Base-by-base conservation (phyloP, 164 flowering plant species). In the Dillenia suffruticosa region DNA sequence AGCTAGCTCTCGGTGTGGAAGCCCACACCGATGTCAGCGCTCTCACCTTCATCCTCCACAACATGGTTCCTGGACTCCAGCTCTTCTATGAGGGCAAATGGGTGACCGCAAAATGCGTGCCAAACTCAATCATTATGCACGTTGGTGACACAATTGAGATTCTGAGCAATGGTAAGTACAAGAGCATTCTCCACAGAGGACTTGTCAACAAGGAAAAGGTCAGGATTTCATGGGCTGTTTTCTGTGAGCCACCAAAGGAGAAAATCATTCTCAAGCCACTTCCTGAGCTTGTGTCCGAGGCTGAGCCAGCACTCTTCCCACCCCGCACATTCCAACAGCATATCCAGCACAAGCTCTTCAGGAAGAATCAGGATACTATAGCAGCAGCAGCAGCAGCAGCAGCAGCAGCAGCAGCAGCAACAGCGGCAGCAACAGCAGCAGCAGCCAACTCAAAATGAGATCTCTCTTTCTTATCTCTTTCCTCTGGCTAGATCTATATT, bases 21-120 rank as follows among this genome's bases (percentile, higher is more conserved):
- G 96, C 96, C 8, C 98, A 93, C 78, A 93, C 98, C 10, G 98
- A 93, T 44, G 68, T 93, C 0, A 81, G 89, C 45, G 85, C 97
- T 3, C 88, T 93, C 66, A 88, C 96, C 12, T 87, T 93, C 84
- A 82, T 93, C 55, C 84, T 88, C 76, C 94, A 87, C 84, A 93
- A 93, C 91, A 90, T 87, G 94, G 98, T 93, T 0, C 98, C 98
- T 0, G 98, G 98, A 12, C 83, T 93, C 14, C 98, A 93, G 52
- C 72, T 87, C 24, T 79, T 77, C 73, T 80, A 84, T 54, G 71
- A 77, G 16, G 88, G 71, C 63, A 80, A 81, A 24, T 93, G 98
- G 98, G 80, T 93, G 14, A 90, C 95, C 0, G 95, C 97, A n/a
- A 87, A 87, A 64, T 89, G 95, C 44, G 90, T 93, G 19, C 97